phyloP scores from a whole-genome alignment of 176 grass and related monocot genomes.

The Eleusine indica region DNA sequence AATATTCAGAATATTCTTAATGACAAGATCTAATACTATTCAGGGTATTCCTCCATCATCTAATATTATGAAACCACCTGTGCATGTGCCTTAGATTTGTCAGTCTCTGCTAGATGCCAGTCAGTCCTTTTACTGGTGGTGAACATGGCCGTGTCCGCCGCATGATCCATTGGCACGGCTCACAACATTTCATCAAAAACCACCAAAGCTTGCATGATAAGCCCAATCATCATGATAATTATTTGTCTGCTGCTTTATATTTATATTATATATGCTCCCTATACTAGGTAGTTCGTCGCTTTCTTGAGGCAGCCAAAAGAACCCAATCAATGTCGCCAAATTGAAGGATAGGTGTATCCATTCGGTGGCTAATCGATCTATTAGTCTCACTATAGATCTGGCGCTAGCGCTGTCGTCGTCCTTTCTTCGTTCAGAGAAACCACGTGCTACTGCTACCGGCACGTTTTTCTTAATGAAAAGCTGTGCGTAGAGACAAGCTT shows the following conservation, averaged over 20 bases:
- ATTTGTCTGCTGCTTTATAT: neutral
- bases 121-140: neutral
- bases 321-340: neutral
- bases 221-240: neutral
- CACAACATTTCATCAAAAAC: neutral
- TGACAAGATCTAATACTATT: neutral
- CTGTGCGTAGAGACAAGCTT: too few species aligned
- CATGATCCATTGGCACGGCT: slow-evolving; percentile 3
- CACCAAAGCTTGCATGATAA: neutral
- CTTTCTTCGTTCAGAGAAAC: neutral
- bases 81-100: neutral
- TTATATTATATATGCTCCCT: neutral
- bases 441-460: too few species aligned
- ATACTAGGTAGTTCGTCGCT: neutral
- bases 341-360: neutral
- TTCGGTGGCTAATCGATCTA: neutral
- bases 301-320: neutral
- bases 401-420: neutral
- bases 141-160: neutral
- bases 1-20: neutral
- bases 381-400: neutral
- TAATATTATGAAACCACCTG: neutral
- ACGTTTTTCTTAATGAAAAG: too few species aligned
- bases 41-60: neutral
- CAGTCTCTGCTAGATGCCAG: neutral